Evolutionary conservation across 2,329 filamentous ascomycete genomes (phyloP).

Genomic region (Calonectria hawksworthii): DNA sequence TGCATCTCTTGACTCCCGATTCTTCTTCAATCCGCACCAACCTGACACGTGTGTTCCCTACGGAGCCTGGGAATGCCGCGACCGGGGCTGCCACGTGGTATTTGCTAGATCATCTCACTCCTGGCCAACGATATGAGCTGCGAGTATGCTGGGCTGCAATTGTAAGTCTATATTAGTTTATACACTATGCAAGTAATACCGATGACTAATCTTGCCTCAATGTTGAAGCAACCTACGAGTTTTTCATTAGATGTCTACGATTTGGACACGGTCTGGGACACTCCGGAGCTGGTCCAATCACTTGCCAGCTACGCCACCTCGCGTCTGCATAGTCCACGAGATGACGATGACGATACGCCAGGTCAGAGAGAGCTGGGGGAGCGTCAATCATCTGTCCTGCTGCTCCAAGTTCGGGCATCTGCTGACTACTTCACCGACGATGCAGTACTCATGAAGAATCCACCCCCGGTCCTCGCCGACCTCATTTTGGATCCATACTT

Average conservation of each 20-base stretch:
- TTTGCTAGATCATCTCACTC: conserved; percentile 77
- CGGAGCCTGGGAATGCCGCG: conserved; percentile 54
- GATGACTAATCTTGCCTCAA: conserved; percentile 16
- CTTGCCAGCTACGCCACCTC: conserved; percentile 73
- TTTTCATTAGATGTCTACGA: conserved; percentile 79
- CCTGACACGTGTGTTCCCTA: conserved; percentile 78
- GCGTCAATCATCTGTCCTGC: conserved; percentile 67
- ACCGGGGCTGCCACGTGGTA: conserved; percentile 82
- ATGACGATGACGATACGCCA: conserved; percentile 26
- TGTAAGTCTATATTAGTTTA: conserved; percentile 66
- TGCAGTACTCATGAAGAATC: conserved; percentile 78
- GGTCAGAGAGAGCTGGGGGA: conserved; percentile 32
- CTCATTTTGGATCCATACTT: conserved; percentile 89
- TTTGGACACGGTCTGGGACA: conserved; percentile 72
- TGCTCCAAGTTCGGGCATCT: conserved; percentile 81
- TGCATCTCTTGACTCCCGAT: conserved; percentile 74
- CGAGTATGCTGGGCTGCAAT: conserved; percentile 94
- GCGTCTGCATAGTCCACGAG: conserved; percentile 53
- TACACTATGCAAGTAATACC: neutral
- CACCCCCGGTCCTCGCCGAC: conserved; percentile 83
- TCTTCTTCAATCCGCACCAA: conserved; percentile 71
- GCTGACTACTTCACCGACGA: conserved; percentile 90
- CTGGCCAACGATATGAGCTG: conserved; percentile 87
- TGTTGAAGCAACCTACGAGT: conserved; percentile 82
- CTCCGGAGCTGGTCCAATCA: conserved; percentile 74